These are phyloP conservation scores for Pythium monospermum DNA, from an alignment of 352 stramenopile genomes.

Conservation along the genomic window DNA sequence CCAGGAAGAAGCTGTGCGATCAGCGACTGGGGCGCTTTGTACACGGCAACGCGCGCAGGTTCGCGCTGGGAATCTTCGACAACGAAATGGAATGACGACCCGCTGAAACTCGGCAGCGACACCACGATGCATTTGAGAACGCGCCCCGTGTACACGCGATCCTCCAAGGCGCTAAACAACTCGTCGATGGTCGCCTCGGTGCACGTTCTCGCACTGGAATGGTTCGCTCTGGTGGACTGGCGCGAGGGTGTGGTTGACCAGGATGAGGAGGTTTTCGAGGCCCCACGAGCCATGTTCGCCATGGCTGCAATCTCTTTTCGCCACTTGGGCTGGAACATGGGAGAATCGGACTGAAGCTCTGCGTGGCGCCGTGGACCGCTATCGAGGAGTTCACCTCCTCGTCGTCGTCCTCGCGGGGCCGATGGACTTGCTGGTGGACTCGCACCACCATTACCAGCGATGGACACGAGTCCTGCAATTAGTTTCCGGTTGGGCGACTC, in stretches of 20 bases:
- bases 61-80: constrained; percentile 16
- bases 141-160: constrained; percentile 4
- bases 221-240: background rate
- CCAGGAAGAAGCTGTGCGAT: constrained; percentile 4
- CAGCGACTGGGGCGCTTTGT: background rate
- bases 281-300: background rate
- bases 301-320: constrained; percentile 2
- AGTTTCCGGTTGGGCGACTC: background rate
- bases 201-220: background rate
- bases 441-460: background rate
- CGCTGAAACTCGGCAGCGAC: constrained; percentile 1
- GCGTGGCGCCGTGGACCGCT: constrained; percentile 8
- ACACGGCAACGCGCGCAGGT: background rate
- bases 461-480: background rate
- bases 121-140: constrained; percentile 3
- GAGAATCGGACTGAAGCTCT: background rate
- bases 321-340: background rate
- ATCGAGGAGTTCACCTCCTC: constrained; percentile 6
- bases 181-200: constrained; percentile 7
- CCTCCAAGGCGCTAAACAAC: constrained; percentile 3
- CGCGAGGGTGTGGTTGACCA: background rate
- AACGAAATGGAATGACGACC: constrained; percentile 6
- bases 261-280: no score
- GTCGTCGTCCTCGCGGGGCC: background rate
- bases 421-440: background rate